Evolutionary conservation across 2,329 filamentous ascomycete species (phyloP).

Genomic region (Arthrobotrys iridis): DNA sequence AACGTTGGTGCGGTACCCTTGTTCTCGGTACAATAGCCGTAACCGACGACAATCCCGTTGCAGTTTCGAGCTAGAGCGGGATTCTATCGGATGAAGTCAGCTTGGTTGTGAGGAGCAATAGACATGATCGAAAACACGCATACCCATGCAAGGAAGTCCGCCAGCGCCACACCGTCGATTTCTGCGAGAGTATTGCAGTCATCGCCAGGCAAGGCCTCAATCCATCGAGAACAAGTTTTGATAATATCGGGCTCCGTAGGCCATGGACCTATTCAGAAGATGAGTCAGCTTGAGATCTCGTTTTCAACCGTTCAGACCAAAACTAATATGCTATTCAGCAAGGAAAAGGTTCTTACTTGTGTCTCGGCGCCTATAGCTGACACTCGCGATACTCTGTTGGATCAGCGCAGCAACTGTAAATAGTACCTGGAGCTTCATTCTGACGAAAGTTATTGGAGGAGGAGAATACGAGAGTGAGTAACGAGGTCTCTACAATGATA

Average conservation of each 20-base stretch:
- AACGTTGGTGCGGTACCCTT: not conserved
- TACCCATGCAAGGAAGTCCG: conserved; percentile 24
- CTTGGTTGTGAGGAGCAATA: no score
- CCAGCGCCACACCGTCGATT: conserved; percentile 22
- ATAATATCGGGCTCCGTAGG: conserved; percentile 34
- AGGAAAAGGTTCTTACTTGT: conserved; percentile 42
- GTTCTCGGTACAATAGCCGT: conserved; percentile 24
- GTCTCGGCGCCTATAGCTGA: conserved; percentile 7
- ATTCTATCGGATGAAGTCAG: not conserved
- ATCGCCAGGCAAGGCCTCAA: conserved; percentile 25
- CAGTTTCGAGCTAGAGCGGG: conserved; percentile 21
- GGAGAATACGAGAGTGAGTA: not conserved
- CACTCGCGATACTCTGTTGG: not conserved
- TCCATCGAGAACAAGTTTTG: conserved; percentile 16
- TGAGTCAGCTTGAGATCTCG: not conserved
- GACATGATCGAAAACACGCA: not conserved
- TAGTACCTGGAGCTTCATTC: conserved; percentile 19
- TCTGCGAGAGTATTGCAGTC: conserved; percentile 32
- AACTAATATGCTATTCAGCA: no score
- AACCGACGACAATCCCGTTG: conserved; percentile 17
- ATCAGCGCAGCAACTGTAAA: not conserved
- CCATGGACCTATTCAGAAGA: conserved; percentile 17
- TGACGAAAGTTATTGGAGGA: not conserved
- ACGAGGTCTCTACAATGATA: not conserved
- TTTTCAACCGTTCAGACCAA: no score